A percentile compares a stretch with the other conserved stretches of the same genome.
Conservation (phyloP, 345 rosid species). For the Rhodamnia rubescens region DNA sequence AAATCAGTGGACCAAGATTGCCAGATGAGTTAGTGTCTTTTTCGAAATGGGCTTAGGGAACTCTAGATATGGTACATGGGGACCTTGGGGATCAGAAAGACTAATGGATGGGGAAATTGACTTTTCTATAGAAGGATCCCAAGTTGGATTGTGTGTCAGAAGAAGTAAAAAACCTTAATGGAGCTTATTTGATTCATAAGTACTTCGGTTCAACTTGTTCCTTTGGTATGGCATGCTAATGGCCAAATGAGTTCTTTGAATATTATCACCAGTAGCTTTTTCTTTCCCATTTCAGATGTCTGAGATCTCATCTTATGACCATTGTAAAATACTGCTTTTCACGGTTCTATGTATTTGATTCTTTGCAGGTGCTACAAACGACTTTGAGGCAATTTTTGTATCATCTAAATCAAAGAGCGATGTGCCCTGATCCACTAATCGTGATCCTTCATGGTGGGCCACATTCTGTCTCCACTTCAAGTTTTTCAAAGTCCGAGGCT, state of each 20-base stretch:
- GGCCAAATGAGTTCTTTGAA: background rate
- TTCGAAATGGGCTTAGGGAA: background rate
- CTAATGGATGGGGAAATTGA: background rate
- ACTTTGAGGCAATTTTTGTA: conserved; percentile 73
- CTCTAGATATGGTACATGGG: background rate
- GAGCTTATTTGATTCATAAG: background rate
- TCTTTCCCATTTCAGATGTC: background rate
- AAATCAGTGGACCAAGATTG: background rate
- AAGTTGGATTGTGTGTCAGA: background rate
- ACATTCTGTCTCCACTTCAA: conserved; percentile 53
- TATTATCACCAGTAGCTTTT: background rate
- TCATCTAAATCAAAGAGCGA: conserved; percentile 34
- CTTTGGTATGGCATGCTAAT: background rate
- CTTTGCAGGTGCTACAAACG: conserved; percentile 57
- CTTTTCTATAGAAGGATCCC: background rate
- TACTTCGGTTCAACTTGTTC: background rate
- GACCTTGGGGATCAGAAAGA: background rate
- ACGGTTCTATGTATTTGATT: background rate
- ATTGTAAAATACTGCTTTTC: background rate
- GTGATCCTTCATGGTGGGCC: conserved; percentile 93
- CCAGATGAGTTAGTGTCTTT: background rate
- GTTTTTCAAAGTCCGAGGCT: conserved; percentile 52
- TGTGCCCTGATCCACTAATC: conserved; percentile 48
- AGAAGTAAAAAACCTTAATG: background rate
- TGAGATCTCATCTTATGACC: background rate